Base-by-base conservation (phyloP, 495 filamentous ascomycete genomes). In the Penicillium steckii region DNA sequence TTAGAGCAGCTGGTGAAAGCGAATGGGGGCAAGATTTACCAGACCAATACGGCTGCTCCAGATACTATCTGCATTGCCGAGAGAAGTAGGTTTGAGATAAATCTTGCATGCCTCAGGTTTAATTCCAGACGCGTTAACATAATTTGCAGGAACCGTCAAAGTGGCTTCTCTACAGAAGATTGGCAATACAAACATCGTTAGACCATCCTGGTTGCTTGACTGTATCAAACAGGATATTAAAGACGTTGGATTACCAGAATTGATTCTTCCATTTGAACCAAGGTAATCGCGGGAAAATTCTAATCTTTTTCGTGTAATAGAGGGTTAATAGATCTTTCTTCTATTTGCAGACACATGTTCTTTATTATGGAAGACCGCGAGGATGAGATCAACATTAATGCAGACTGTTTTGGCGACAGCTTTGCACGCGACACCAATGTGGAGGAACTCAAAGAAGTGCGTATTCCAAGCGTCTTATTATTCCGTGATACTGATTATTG, bases 1-100 rank as follows among this genome's bases (percentile, higher is more conserved):
- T 69, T 97, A n/a, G 92, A 97, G 64, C 78, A 85, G 35, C 73
- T 97, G 1, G 81, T 97, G 59, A 97, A 97, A 66, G 77, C 83
- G 18, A 83, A 97, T 48, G 95, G 94, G 19, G 94, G 91, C n/a
- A 83, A 74, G 30, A 80, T 96, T 37, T 86, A 84, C 37, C 91
- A 96, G 64, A 84, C 81, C 7, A 80, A 89, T 22, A 84, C 69
- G 40, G 79, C 84, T 9, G 77, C 70, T 13, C 67, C 79, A 3
- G 69, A 75, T 33, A 88, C 84, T 26, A 71, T 94, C 26, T 80
- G 87, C 52, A 71, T 99, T 38, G 91, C 86, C 3, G 95, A 97
- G 45, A 85, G 88, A 66, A 87, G 81, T 83, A 66, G 43, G 55
- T 19, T 32, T 24, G 22, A n/a, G 38, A n/a, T 7, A 17, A 25